Base-by-base conservation (phyloP, 768 basidiomycete genomes). In the Phanerodontia chrysosporium region DNA sequence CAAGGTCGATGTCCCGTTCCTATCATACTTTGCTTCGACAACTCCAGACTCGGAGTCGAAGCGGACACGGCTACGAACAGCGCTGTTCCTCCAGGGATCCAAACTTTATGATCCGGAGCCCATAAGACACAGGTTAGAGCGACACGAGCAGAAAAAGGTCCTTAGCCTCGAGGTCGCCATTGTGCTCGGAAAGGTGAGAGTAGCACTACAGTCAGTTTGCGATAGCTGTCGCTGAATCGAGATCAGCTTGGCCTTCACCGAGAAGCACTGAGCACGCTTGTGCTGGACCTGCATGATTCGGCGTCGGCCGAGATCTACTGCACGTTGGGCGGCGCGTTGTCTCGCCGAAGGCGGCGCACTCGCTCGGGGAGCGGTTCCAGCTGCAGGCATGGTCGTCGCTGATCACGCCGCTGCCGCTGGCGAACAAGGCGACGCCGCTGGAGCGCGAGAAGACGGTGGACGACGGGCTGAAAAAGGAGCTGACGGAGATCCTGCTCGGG, bases 261-360 rank as follows among this genome's bases (percentile, higher is more conserved):
- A 12, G 73, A 77, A 21, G 90, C 89, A 0, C 79, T 98, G 1
- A 71, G 80, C 7, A 76, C 81, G 1, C 82, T 98, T 7, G 88
- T 87, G 7, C 78, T 84, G 59, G 80, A 82, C 36, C 73, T 97
- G 10, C 80, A 80, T 52, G 95, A 98, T 68, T 76, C 82, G 0
- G 74, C 81, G 0, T 89, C 92, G 2, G 92, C 94, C 0, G 92
- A 96, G 68, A 81, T 86, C 4, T 97, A 95, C 71, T 96, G 95
- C 66, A 81, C 87, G 1, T 82, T 89, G 30, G 86, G 85, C 18
- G 92, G 95, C 4, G 82, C 84, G 81, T 96, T 24, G 74, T 97
- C 3, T 79, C 88, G 0, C 74, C 78, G 1, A 85, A 82, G 62
- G 72, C 80, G 0, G 86, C 85, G 0, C 76, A 78, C 35, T 55